These are phyloP conservation scores for Scenedesmus sp. DNA, from an alignment of 163 green algal genomes.

Conservation along the genomic window DNA sequence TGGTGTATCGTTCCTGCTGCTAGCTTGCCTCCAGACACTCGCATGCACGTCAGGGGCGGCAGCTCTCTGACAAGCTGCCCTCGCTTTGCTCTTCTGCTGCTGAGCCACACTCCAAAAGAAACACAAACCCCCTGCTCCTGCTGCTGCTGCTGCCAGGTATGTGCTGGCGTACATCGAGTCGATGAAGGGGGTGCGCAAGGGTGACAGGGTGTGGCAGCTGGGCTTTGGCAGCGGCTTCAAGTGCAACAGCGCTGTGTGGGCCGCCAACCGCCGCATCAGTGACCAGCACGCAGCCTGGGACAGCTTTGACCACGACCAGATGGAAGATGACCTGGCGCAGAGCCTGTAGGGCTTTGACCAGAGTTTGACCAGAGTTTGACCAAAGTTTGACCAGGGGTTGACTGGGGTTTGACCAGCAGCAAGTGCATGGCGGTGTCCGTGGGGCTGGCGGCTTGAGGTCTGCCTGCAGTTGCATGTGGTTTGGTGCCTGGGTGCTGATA, in stretches of 20 bases:
- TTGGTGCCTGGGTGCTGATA: not conserved
- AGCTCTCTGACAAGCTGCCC: too few species aligned
- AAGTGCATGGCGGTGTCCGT: not conserved
- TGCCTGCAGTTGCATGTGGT: not conserved
- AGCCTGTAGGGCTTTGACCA: not conserved
- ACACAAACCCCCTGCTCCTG: not conserved
- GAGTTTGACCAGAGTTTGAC: not conserved
- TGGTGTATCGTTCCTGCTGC: too few species aligned
- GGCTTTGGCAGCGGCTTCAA: conserved; percentile 95
- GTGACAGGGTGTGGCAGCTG: conserved; percentile 93
- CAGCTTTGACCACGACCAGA: conserved; percentile 49
- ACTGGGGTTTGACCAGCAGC: not conserved
- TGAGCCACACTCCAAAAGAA: too few species aligned
- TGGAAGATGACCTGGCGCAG: conserved; percentile 45
- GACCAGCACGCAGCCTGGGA: conserved; percentile 46
- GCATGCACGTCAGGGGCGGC: too few species aligned
- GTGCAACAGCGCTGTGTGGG: conserved; percentile 92
- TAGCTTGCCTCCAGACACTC: too few species aligned
- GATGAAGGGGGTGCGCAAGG: conserved; percentile 68
- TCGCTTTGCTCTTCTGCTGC: too few species aligned
- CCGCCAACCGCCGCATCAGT: conserved; percentile 59
- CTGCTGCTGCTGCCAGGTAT: conserved; percentile 68
- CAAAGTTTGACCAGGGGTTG: not conserved
- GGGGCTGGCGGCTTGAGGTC: not conserved
- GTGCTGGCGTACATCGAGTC: conserved; percentile 91